A percentile compares a stretch with the other conserved stretches of the same genome.
phyloP scores from a whole-genome alignment of 768 basidiomycete species.

The Coprinopsis strossmayeri region DNA sequence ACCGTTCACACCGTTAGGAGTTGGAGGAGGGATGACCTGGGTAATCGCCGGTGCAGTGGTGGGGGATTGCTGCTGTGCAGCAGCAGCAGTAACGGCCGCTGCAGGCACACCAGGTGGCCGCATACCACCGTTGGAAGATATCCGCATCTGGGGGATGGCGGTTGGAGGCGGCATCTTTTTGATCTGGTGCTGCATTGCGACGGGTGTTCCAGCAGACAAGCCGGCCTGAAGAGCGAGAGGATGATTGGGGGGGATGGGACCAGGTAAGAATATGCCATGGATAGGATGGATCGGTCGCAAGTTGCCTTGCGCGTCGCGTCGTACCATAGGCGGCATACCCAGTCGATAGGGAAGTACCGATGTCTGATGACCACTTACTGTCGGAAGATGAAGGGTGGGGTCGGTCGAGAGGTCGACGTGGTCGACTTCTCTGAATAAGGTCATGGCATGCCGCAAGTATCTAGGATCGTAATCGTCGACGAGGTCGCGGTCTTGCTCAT shows the following conservation, averaged over 20 bases:
- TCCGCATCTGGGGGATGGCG: constrained; percentile 50
- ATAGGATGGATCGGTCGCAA: constrained; percentile 20
- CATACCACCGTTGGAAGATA: constrained; percentile 52
- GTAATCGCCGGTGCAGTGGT: constrained; percentile 31
- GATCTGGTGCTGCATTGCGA: constrained; percentile 54
- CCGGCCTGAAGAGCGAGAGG: constrained; percentile 11
- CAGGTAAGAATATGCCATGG: constrained; percentile 10
- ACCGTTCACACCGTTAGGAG: constrained; percentile 27
- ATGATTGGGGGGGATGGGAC: constrained; percentile 10
- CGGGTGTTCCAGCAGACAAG: constrained; percentile 38
- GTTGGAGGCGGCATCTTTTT: constrained; percentile 58
- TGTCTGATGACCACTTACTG: constrained; percentile 44
- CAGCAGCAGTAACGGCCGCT: constrained; percentile 19
- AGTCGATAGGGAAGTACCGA: constrained; percentile 44
- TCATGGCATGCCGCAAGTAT: constrained; percentile 49
- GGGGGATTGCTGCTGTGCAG: constrained; percentile 19
- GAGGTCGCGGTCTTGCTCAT: constrained; percentile 64
- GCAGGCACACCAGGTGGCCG: constrained; percentile 38
- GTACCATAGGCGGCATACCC: constrained; percentile 29
- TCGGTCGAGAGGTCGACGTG: constrained; percentile 46
- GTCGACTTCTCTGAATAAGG: constrained; percentile 51
- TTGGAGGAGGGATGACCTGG: constrained; percentile 24
- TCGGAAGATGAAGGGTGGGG: constrained; percentile 35
- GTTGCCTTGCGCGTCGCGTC: constrained; percentile 26
- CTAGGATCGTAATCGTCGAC: constrained; percentile 67